phyloP scores from a whole-genome alignment of 2,329 filamentous ascomycete species.

The Tolypocladium sp. region DNA sequence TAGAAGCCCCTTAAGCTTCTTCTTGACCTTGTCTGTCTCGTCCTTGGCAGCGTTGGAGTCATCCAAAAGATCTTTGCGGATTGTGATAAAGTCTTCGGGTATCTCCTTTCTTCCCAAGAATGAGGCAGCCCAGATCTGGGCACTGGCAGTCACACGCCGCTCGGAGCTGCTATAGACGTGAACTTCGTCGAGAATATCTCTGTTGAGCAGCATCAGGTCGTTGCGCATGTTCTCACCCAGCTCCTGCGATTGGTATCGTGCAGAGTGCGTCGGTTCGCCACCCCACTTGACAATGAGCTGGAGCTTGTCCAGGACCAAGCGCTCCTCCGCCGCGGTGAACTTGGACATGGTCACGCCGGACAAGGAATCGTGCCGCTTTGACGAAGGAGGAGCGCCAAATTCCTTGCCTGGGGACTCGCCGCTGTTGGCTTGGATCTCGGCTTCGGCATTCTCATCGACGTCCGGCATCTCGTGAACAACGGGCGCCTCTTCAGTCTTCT shows the following conservation, averaged over 20 bases:
- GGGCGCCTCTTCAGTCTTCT: constrained; percentile 54
- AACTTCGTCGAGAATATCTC: constrained; percentile 84
- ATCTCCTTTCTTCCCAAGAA: constrained; percentile 85
- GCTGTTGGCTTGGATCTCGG: constrained; percentile 10
- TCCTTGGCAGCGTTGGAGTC: constrained; percentile 98
- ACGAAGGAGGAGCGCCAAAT: constrained; percentile 18
- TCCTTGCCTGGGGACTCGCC: constrained; percentile 14
- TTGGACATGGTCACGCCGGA: constrained; percentile 88
- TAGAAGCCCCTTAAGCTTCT: constrained; percentile 90
- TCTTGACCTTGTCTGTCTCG: constrained; percentile 99
- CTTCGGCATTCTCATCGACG: constrained; percentile 18
- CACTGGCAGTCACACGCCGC: constrained; percentile 85
- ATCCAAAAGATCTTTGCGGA: constrained; percentile 90
- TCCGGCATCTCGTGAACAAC: constrained; percentile 24
- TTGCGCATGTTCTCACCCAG: constrained; percentile 93
- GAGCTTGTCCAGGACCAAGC: constrained; percentile 86
- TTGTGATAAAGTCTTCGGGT: constrained; percentile 74
- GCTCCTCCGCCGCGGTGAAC: constrained; percentile 87
- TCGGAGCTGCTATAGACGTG: constrained; percentile 95
- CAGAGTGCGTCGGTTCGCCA: constrained; percentile 94
- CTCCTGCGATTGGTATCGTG: constrained; percentile 91
- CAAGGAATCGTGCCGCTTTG: constrained; percentile 70
- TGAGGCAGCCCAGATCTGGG: constrained; percentile 87
- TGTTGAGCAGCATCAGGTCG: constrained; percentile 85
- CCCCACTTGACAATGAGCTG: constrained; percentile 99